Conservation (phyloP, 2,329 filamentous ascomycete genomes). For the Gaeumannomyces tritici region DNA sequence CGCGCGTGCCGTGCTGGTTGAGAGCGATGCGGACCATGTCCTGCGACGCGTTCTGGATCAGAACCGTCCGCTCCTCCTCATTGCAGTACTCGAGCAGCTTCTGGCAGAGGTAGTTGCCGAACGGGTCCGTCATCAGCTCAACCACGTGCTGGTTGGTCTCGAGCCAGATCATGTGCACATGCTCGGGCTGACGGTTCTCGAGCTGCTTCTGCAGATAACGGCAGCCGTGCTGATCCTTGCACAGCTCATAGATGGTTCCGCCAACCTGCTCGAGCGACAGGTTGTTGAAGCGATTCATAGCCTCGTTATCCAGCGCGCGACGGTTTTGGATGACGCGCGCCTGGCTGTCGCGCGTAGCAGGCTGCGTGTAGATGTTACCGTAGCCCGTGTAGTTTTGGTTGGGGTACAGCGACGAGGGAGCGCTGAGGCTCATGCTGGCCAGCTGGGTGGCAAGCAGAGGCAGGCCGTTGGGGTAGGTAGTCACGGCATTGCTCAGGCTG, state of each 20-base stretch:
- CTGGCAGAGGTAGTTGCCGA: conserved; percentile 98
- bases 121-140: conserved; percentile 97
- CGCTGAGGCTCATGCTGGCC: conserved; percentile 52
- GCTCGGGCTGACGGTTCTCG: conserved; percentile 74
- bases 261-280: conserved; percentile 70
- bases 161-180: conserved; percentile 86
- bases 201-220: conserved; percentile 96
- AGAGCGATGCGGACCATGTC: conserved; percentile 89
- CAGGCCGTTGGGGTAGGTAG: conserved; percentile 34
- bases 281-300: conserved; percentile 74
- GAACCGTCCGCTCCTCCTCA: conserved; percentile 84
- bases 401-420: conserved; percentile 38
- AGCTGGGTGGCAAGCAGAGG: conserved; percentile 59
- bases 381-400: conserved; percentile 51
- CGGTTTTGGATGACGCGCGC: conserved; percentile 67
- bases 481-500: conserved; percentile 19
- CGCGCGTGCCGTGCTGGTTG: conserved; percentile 94
- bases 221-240: conserved; percentile 97
- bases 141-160: conserved; percentile 92
- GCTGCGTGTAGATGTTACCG: conserved; percentile 37
- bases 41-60: conserved; percentile 82
- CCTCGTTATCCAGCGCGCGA: conserved; percentile 64
- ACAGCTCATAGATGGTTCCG: conserved; percentile 79
- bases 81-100: conserved; percentile 94
- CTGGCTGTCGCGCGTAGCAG: conserved; percentile 62